A percentile compares a stretch with the other conserved stretches of the same genome.
Evolutionary conservation across 768 basidiomycete species (phyloP).

Genomic region (Boletus rubropictus): DNA sequence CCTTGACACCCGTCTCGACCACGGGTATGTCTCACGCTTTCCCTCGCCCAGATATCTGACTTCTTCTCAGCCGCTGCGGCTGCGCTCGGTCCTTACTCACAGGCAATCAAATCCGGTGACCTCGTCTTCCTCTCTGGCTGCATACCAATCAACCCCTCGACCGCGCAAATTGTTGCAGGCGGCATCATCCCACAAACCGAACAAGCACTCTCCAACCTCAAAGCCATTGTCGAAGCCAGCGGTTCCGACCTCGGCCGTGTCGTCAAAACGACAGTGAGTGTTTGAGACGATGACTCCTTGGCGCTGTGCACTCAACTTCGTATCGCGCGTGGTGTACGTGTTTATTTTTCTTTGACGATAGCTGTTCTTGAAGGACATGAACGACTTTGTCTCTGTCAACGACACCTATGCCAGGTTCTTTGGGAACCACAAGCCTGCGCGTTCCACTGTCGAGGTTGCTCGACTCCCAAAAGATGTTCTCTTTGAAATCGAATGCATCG

Average conservation of each 20-base stretch:
- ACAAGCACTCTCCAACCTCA: conserved; percentile 84
- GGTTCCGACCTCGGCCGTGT: conserved; percentile 76
- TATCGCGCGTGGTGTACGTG: background rate
- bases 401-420: conserved; percentile 79
- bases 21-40: conserved; percentile 7
- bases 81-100: conserved; percentile 83
- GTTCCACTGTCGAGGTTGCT: conserved; percentile 87
- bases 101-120: conserved; percentile 79
- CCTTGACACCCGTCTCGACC: conserved; percentile 34
- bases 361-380: conserved; percentile 92
- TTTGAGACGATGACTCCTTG: background rate
- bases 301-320: background rate
- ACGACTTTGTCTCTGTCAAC: conserved; percentile 84
- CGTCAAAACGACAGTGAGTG: conserved; percentile 83
- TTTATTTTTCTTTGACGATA: conserved; percentile 22
- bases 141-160: conserved; percentile 74
- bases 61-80: conserved; percentile 56
- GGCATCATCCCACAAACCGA: conserved; percentile 45
- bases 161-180: conserved; percentile 39
- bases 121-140: conserved; percentile 88
- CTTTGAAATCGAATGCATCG: conserved; percentile 89
- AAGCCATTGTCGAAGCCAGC: conserved; percentile 75
- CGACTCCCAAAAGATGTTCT: conserved; percentile 87
- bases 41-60: background rate
- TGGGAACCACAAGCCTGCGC: conserved; percentile 86